phyloP scores from a whole-genome alignment of 2,329 filamentous ascomycete species.

The Neofusicoccum sp. region DNA sequence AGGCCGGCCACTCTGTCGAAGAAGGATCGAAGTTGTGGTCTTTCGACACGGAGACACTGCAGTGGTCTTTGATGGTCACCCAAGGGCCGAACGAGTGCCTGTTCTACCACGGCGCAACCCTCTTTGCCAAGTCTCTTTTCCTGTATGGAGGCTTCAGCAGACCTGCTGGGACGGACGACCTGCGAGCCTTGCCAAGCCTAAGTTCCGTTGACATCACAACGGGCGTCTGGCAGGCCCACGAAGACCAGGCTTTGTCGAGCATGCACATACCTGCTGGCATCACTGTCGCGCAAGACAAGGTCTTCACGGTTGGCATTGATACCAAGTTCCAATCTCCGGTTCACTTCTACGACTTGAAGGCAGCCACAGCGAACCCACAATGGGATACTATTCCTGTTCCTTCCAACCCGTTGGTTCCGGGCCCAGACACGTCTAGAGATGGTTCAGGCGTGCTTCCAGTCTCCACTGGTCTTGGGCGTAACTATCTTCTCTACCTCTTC shows the following conservation, averaged over 20 bases:
- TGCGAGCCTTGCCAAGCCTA: conserved; percentile 13
- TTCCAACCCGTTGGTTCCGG: conserved; percentile 44
- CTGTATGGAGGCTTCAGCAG: conserved; percentile 29
- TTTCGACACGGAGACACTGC: conserved; percentile 34
- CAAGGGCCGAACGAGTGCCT: conserved; percentile 20
- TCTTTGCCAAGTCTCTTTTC: conserved; percentile 25
- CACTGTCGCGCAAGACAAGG: conserved; percentile 35
- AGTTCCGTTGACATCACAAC: conserved; percentile 21
- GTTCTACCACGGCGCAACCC: conserved; percentile 22
- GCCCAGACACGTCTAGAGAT: conserved; percentile 39
- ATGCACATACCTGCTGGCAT: conserved; percentile 34
- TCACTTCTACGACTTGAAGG: conserved; percentile 25
- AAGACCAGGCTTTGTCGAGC: conserved; percentile 26
- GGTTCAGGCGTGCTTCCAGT: conserved; percentile 40
- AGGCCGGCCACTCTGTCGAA: conserved; percentile 32
- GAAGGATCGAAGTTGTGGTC: conserved; percentile 40
- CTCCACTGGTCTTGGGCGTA: conserved; percentile 44
- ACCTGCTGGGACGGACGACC: conserved; percentile 22
- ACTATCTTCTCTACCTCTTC: conserved; percentile 46
- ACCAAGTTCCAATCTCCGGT: conserved; percentile 29
- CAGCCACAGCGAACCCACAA: conserved; percentile 23
- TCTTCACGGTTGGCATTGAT: conserved; percentile 42
- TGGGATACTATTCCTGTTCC: conserved; percentile 44
- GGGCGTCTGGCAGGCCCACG: conserved; percentile 29
- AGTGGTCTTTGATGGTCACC: conserved; percentile 25